Conservation (phyloP, 169 alveolate species). For the Plasmodium blacklocki region DNA sequence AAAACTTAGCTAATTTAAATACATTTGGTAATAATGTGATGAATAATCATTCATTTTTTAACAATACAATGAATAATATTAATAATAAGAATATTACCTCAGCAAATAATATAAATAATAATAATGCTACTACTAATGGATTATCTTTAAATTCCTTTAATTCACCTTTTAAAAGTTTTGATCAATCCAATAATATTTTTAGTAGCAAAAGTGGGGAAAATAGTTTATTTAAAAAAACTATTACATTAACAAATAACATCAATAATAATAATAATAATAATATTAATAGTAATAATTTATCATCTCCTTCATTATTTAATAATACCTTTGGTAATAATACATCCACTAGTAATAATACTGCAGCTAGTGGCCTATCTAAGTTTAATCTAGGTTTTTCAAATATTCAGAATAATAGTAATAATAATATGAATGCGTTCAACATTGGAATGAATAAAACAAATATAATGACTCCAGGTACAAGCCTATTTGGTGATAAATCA, state of each 20-base stretch:
- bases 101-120: neutral
- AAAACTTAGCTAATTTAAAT: slow-evolving; percentile 17
- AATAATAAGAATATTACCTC: slow-evolving; percentile 6
- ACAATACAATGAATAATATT: neutral
- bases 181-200: slow-evolving; percentile 54
- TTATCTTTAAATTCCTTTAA: neutral
- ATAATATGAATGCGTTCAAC: neutral
- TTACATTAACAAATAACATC: neutral
- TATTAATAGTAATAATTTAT: too few species aligned
- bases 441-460: neutral
- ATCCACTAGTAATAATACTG: neutral
- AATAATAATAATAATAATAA: slow-evolving; percentile 4
- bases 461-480: neutral
- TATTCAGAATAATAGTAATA: neutral
- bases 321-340: slow-evolving; percentile 13
- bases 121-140: neutral
- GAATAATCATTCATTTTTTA: slow-evolving; percentile 29
- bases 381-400: too few species aligned
- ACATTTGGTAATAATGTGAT: slow-evolving; percentile 4
- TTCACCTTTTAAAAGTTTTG: slow-evolving; percentile 48
- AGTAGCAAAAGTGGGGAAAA: slow-evolving; percentile 30
- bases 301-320: slow-evolving; percentile 2
- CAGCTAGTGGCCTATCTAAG: neutral
- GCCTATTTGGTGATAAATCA: neutral
- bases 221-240: slow-evolving; percentile 25